These are phyloP conservation scores for Phyllosticta citrichinensis DNA, from an alignment of 2,329 filamentous ascomycete genomes.

Conservation along the genomic window DNA sequence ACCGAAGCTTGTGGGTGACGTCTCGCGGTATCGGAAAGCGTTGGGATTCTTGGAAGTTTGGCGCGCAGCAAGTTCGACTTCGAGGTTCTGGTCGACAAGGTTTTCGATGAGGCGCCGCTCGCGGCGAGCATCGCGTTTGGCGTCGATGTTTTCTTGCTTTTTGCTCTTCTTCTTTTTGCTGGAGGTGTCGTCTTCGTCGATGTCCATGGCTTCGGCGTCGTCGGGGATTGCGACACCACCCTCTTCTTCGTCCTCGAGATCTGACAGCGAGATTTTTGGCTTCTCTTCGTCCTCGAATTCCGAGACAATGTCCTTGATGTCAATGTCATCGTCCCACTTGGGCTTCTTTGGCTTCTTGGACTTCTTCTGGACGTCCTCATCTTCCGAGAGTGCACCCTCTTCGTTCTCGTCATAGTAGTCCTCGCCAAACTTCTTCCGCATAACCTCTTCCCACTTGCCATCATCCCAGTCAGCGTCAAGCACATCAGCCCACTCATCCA, in stretches of 20 bases:
- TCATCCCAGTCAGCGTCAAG: constrained; percentile 85
- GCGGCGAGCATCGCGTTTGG: constrained; percentile 64
- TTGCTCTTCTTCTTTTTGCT: constrained; percentile 32
- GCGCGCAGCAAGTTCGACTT: constrained; percentile 57
- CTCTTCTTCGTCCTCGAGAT: constrained; percentile 36
- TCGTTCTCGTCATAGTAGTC: constrained; percentile 73
- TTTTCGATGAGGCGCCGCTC: constrained; percentile 78
- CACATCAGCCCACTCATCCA: constrained; percentile 76
- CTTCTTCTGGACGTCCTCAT: constrained; percentile 23
- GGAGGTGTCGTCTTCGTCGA: constrained; percentile 22
- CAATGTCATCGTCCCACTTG: constrained; percentile 93
- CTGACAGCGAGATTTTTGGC: constrained; percentile 47
- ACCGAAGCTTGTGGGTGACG: constrained; percentile 80
- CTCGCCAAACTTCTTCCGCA: constrained; percentile 80
- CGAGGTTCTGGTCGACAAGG: constrained; percentile 71
- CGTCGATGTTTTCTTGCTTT: constrained; percentile 38
- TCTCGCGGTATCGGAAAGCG: constrained; percentile 86
- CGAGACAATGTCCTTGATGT: constrained; percentile 84
- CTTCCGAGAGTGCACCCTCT: constrained; percentile 20
- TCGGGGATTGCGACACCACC: constrained; percentile 19
- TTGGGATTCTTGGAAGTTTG: constrained; percentile 35
- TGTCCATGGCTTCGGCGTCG: constrained; percentile 19
- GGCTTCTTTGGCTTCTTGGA: constrained; percentile 69
- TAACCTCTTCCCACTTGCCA: constrained; percentile 80
- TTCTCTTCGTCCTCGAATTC: constrained; percentile 58